Conservation (phyloP, 2,329 filamentous ascomycete species). For the Paraphaeosphaeria minitans region DNA sequence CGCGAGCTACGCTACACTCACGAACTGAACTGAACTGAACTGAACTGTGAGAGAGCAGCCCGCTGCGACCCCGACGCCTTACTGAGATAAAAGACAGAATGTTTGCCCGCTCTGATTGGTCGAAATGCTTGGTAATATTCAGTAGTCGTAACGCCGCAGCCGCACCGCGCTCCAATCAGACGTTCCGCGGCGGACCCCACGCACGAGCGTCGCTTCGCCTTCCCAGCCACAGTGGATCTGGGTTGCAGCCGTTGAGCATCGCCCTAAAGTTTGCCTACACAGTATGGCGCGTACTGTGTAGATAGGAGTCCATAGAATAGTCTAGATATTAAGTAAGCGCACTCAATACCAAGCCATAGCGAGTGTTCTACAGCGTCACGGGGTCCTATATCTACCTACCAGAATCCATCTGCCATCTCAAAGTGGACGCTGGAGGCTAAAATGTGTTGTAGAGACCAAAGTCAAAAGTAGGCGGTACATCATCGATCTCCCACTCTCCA, state of each 20-base stretch:
- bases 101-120: background rate
- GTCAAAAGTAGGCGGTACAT: constrained; percentile 9
- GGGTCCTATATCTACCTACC: background rate
- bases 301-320: too few species aligned
- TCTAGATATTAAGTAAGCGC: too few species aligned
- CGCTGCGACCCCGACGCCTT: constrained; percentile 12
- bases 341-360: too few species aligned
- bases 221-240: too few species aligned
- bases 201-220: too few species aligned
- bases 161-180: too few species aligned
- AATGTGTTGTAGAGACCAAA: background rate
- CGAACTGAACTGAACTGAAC: constrained; percentile 13
- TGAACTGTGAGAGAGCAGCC: constrained; percentile 12
- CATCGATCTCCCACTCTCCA: constrained; percentile 22
- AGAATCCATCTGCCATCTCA: background rate
- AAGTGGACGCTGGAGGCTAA: background rate
- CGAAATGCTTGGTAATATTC: background rate
- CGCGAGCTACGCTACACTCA: constrained; percentile 10
- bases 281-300: too few species aligned
- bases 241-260: too few species aligned
- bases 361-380: background rate
- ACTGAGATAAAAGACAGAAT: background rate
- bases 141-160: background rate
- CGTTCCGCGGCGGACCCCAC: too few species aligned
- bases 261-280: too few species aligned